Evolutionary conservation across 495 filamentous ascomycete species (phyloP), one percentile per base, ranked within the genome.

Genomic region (Aeminium ludgeri): DNA sequence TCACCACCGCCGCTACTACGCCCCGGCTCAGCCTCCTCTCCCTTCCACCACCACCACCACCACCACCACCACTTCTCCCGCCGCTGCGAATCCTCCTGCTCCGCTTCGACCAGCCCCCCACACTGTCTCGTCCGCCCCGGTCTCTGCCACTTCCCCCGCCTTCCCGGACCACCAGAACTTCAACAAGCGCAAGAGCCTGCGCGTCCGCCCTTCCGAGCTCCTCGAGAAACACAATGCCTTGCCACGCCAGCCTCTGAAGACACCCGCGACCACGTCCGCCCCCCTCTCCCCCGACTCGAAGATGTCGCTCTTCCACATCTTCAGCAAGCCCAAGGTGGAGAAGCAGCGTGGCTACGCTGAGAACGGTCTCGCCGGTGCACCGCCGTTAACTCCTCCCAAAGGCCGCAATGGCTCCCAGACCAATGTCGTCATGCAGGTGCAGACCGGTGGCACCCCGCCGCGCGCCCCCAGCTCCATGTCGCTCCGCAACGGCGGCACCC

Each of bases 11-110:
- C n/a, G n/a, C n/a, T n/a, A n/a, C n/a, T n/a, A n/a, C n/a, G n/a
- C n/a, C n/a, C n/a, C n/a, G n/a, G n/a, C n/a, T n/a, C n/a, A n/a
- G n/a, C n/a, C n/a, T n/a, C n/a, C n/a, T n/a, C n/a, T n/a, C n/a
- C n/a, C n/a, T n/a, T n/a, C n/a, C n/a, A n/a, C n/a, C n/a, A n/a
- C n/a, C n/a, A n/a, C n/a, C n/a, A n/a, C n/a, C n/a, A n/a, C n/a
- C n/a, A 62, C 46, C 49, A 68, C 51, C 74, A 55, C 45, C 64
- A 58, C 35, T 67, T 33, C 56, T 44, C 8, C n/a, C 11, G 41
- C 38, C 30, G 30, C 30, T 39, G 27, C n/a, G n/a, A n/a, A n/a
- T n/a, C n/a, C n/a, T n/a, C n/a, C n/a, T n/a, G n/a, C n/a, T n/a
- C n/a, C n/a, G n/a, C n/a, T n/a, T n/a, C n/a, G n/a, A n/a, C n/a